Conservation (phyloP, 257 asterid genomes). For the Avicennia marina region DNA sequence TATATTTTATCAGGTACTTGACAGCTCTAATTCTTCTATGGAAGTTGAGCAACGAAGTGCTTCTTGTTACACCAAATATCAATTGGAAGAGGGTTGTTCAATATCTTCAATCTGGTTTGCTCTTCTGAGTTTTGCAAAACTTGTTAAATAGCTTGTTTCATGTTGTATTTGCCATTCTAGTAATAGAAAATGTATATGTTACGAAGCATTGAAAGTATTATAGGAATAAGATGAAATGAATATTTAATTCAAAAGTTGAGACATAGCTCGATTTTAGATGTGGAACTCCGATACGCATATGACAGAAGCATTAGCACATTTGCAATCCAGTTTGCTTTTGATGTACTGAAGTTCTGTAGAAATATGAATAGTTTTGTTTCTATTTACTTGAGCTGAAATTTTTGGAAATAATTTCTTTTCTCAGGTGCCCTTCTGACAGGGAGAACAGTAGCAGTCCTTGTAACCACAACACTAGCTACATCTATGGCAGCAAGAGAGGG, state of each 20-base stretch:
- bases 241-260: too few species aligned
- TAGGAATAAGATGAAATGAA: too few species aligned
- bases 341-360: background rate
- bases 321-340: conserved; percentile 5
- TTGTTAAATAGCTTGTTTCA: background rate
- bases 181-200: background rate
- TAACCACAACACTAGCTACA: conserved; percentile 78
- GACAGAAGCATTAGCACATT: background rate
- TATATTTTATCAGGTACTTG: conserved; percentile 57
- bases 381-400: conserved; percentile 9
- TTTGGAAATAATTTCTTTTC: conserved; percentile 18
- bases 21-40: conserved; percentile 71
- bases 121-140: conserved; percentile 6
- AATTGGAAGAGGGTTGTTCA: conserved; percentile 56
- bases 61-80: conserved; percentile 58
- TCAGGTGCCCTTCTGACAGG: conserved; percentile 77
- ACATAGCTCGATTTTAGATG: conserved; percentile 11
- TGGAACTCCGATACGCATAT: background rate
- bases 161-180: background rate
- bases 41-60: conserved; percentile 69
- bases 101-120: conserved; percentile 80
- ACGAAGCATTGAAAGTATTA: background rate
- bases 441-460: conserved; percentile 76
- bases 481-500: conserved; percentile 93
- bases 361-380: background rate